Conservation (phyloP, 352 stramenopile genomes). For the Phytopythium helicoides region DNA sequence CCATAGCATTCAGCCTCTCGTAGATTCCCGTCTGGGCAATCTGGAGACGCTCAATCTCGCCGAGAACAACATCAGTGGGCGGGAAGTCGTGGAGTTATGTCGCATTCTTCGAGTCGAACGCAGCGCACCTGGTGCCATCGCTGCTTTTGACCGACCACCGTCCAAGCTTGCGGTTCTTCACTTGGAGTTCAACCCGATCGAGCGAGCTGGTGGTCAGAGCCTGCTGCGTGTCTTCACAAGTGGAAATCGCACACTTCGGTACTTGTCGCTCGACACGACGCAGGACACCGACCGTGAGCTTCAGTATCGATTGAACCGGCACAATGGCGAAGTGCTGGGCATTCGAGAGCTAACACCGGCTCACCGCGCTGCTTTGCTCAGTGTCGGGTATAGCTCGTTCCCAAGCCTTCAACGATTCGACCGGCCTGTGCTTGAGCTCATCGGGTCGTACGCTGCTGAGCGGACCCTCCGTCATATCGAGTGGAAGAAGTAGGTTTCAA, state of each 20-base stretch:
- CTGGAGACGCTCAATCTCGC: constrained; percentile 31
- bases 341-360: constrained; percentile 12
- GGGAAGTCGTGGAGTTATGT: constrained; percentile 25
- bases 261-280: constrained; percentile 23
- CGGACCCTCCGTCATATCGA: constrained; percentile 22
- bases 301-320: constrained; percentile 15
- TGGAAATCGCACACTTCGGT: constrained; percentile 21
- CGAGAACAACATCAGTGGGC: constrained; percentile 30
- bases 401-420: constrained; percentile 19
- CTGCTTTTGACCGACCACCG: background rate
- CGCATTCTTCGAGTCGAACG: constrained; percentile 10
- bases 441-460: constrained; percentile 24
- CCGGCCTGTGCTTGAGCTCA: constrained; percentile 21
- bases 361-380: constrained; percentile 26
- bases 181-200: constrained; percentile 37
- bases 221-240: constrained; percentile 14
- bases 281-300: constrained; percentile 17
- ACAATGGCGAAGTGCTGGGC: constrained; percentile 24
- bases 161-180: constrained; percentile 12
- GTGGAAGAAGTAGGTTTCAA: constrained; percentile 13
- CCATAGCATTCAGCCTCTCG: constrained; percentile 23
- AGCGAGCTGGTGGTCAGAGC: constrained; percentile 11
- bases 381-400: constrained; percentile 1
- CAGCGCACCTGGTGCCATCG: too few relatives aligned
- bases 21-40: constrained; percentile 16